These are phyloP conservation scores for Falciphora oryzae DNA, from an alignment of 2,329 filamentous ascomycete genomes.

Conservation along the genomic window DNA sequence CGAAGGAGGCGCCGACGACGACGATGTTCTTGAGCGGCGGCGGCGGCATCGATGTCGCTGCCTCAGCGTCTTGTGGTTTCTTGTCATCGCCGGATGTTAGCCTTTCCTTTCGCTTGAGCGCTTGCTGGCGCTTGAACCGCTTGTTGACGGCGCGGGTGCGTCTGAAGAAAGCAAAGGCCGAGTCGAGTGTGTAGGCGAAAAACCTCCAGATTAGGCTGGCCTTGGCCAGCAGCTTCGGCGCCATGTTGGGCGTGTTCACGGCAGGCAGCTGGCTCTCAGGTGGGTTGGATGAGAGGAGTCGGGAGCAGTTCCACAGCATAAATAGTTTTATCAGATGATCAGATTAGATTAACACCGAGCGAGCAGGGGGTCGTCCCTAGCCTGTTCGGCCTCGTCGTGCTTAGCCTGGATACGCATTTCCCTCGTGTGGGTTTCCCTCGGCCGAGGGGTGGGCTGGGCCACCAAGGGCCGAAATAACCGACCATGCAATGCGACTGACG, in stretches of 20 bases:
- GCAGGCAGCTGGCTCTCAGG: no score
- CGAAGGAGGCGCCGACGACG: conserved; percentile 53
- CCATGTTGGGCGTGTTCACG: not conserved
- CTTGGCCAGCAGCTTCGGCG: not conserved
- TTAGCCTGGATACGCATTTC: no score
- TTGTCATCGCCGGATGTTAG: not conserved
- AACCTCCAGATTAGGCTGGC: not conserved
- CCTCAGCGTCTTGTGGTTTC: not conserved
- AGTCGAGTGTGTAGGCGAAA: not conserved
- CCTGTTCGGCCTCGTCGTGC: no score
- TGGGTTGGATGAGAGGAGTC: not conserved
- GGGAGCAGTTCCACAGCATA: not conserved
- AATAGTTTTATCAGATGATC: conserved; percentile 8
- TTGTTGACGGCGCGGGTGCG: not conserved
- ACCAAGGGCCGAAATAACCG: not conserved
- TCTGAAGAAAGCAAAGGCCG: not conserved
- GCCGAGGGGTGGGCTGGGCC: not conserved
- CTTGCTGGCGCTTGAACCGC: not conserved
- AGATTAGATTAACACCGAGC: not conserved
- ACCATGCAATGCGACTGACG: no score
- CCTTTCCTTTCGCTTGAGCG: not conserved
- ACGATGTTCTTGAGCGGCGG: conserved; percentile 39
- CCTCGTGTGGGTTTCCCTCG: not conserved
- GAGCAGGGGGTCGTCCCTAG: no score
- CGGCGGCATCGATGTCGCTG: not conserved